These are phyloP conservation scores for Nicotiana knightiana DNA, from an alignment of 257 asterid species.

Conservation along the genomic window DNA sequence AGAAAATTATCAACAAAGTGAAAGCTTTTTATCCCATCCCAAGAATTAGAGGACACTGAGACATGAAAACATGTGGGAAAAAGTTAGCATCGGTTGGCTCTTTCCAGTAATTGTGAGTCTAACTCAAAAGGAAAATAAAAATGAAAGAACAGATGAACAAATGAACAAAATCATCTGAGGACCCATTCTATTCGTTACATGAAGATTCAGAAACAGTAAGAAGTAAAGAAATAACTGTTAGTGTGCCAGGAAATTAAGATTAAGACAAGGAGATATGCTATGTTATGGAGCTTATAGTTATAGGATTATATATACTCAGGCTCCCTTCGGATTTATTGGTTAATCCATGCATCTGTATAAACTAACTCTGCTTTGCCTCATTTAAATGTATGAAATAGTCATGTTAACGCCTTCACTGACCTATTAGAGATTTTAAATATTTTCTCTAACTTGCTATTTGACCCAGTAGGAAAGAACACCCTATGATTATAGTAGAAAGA, in stretches of 20 bases:
- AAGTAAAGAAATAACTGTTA: background rate
- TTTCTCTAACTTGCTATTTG: background rate
- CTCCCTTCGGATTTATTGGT: background rate
- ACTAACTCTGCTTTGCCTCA: background rate
- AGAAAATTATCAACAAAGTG: background rate
- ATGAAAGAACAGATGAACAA: background rate
- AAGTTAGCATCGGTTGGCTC: background rate
- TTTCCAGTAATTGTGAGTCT: background rate
- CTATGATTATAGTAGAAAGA: background rate
- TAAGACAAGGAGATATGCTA: background rate
- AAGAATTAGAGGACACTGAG: constrained; percentile 2
- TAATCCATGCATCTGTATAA: background rate
- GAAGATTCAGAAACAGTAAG: background rate
- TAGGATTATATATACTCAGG: background rate
- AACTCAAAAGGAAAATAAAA: background rate
- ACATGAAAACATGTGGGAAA: background rate
- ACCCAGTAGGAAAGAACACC: background rate
- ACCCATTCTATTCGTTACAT: background rate
- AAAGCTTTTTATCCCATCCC: background rate
- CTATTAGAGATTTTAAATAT: background rate
- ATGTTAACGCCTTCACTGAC: background rate
- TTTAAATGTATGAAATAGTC: background rate
- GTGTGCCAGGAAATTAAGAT: background rate
- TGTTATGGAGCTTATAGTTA: background rate
- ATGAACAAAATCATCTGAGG: background rate